Evolutionary conservation across 805 yeast genomes (phyloP).

Genomic region (Ogataea trehaloabstinens): DNA sequence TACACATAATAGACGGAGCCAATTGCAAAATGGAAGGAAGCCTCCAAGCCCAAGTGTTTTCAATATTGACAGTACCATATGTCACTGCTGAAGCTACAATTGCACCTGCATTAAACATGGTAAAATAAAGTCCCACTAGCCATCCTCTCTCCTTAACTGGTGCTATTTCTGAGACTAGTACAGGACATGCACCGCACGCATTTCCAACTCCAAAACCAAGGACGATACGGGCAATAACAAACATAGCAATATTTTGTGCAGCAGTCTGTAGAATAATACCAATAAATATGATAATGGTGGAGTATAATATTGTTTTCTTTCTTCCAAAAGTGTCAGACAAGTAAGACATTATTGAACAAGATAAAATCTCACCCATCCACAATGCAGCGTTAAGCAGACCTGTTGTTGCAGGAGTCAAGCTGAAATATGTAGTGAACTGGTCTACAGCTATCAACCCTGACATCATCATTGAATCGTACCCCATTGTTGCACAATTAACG

Average conservation of each 20-base stretch:
- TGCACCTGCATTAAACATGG: slow-evolving; percentile 44
- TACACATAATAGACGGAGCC: slow-evolving; percentile 41
- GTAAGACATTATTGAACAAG: slow-evolving; percentile 3
- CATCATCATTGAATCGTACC: slow-evolving; percentile 31
- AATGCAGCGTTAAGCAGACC: slow-evolving; percentile 16
- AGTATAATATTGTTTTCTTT: slow-evolving; percentile 50
- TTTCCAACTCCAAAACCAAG: slow-evolving; percentile 18
- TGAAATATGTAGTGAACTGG: slow-evolving; percentile 11
- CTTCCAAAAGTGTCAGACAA: slow-evolving; percentile 44
- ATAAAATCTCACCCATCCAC: slow-evolving; percentile 27
- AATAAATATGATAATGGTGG: slow-evolving; percentile 48
- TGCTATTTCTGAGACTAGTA: slow-evolving; percentile 30
- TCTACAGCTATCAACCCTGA: slow-evolving; percentile 14
- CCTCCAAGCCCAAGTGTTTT: slow-evolving; percentile 50
- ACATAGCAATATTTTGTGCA: slow-evolving; percentile 23
- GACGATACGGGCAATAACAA: slow-evolving; percentile 40
- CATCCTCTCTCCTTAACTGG: slow-evolving; percentile 27
- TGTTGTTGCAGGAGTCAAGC: slow-evolving; percentile 7
- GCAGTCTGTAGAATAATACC: slow-evolving; percentile 53
- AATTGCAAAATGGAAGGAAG: slow-evolving; percentile 53
- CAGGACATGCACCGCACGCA: slow-evolving; percentile 25
- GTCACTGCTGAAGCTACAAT: slow-evolving; percentile 41
- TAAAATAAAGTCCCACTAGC: slow-evolving; percentile 40
- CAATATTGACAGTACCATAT: slow-evolving; percentile 31
- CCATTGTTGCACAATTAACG: no score